phyloP scores from a whole-genome alignment of 164 flowering plant genomes.

The Cinnamomum chago region DNA sequence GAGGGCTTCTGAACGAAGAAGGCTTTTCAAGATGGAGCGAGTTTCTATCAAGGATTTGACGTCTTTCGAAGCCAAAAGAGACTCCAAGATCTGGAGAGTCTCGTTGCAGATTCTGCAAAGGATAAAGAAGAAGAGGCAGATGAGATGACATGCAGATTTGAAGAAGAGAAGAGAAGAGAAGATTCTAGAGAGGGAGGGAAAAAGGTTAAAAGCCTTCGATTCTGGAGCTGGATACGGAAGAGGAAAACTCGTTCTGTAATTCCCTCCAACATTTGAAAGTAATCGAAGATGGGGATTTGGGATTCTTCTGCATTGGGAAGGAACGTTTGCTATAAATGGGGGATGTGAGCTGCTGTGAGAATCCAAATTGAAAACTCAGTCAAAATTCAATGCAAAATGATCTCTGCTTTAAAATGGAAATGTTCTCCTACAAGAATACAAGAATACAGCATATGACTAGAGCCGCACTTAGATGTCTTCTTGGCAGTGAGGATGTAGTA shows the following conservation, averaged over 20 bases:
- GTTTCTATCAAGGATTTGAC: conserved; percentile 37
- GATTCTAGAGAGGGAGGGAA: background rate
- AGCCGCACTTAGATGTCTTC: too few relatives aligned
- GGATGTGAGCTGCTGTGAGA: too few relatives aligned
- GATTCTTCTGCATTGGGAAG: too few relatives aligned
- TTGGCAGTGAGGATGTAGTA: too few relatives aligned
- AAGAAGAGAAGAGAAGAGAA: background rate
- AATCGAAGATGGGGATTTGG: too few relatives aligned
- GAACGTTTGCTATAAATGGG: too few relatives aligned
- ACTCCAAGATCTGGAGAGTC: conserved; percentile 55
- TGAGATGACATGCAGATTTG: background rate
- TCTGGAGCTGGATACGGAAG: conserved; percentile 38
- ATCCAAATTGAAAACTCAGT: too few relatives aligned
- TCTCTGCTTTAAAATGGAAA: too few relatives aligned
- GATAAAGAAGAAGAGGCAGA: background rate
- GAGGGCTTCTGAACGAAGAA: conserved; percentile 47
- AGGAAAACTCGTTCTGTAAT: conserved; percentile 27
- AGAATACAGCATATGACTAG: too few relatives aligned
- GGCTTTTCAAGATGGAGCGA: conserved; percentile 33
- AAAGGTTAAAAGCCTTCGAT: conserved; percentile 35
- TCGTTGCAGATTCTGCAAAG: conserved; percentile 53
- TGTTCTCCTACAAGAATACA: too few relatives aligned
- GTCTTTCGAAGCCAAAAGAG: conserved; percentile 46
- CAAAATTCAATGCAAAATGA: too few relatives aligned
- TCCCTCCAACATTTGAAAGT: conserved; percentile 7